Conservation (phyloP, 2,329 filamentous ascomycete genomes). For the Talaromyces sp. region DNA sequence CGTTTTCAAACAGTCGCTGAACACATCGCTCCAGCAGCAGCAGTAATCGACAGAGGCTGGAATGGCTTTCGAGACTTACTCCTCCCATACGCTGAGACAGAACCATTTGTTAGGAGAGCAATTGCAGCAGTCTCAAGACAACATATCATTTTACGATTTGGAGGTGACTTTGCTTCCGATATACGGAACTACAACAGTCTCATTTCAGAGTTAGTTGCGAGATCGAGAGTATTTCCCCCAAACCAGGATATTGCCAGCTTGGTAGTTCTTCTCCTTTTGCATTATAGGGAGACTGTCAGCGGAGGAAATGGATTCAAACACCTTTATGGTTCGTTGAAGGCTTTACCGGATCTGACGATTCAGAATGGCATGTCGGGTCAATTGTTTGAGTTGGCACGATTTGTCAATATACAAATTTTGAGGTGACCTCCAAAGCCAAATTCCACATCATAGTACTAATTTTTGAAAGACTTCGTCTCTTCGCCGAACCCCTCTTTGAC, state of each 20-base stretch:
- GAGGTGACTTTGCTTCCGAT: neutral
- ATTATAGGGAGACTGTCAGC: neutral
- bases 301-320: neutral
- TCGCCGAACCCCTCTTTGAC: neutral
- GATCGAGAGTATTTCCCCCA: neutral
- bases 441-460: too few relatives aligned
- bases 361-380: neutral
- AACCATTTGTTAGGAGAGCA: neutral
- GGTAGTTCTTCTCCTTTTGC: neutral
- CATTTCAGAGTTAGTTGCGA: neutral
- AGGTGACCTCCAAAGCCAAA: too few relatives aligned
- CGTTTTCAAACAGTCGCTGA: neutral
- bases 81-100: neutral
- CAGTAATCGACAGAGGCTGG: conserved; percentile 2
- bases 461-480: neutral
- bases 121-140: conserved; percentile 1
- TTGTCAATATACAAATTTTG: neutral
- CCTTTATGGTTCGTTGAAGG: neutral
- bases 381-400: neutral
- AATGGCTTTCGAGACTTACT: conserved; percentile 4
- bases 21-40: conserved; percentile 3
- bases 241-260: neutral
- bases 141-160: neutral
- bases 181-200: neutral
- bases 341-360: neutral